These are phyloP conservation scores for Smallanthus sonchifolius DNA, from an alignment of 129 eudicot genomes.

Conservation along the genomic window DNA sequence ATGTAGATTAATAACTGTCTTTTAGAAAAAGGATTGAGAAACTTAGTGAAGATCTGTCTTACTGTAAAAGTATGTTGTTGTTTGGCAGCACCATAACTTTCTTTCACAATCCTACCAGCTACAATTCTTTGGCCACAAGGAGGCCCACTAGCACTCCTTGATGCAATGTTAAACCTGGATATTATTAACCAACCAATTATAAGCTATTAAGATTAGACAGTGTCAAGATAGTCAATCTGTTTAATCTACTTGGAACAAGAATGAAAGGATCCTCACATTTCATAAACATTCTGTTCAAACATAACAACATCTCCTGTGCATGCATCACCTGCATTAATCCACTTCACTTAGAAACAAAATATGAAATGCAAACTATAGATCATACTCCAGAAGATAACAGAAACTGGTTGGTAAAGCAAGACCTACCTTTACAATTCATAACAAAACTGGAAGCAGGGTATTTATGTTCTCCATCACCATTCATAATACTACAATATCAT, in stretches of 20 bases:
- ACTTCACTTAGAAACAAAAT: not conserved
- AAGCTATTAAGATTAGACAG: not conserved
- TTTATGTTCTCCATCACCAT: slow-evolving; percentile 71
- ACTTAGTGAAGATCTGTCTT: not conserved
- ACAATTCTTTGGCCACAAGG: slow-evolving; percentile 75
- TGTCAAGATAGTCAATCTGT: not conserved
- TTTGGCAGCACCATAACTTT: slow-evolving; percentile 95
- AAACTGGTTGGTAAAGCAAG: not conserved
- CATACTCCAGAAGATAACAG: not conserved
- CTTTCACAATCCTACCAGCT: slow-evolving; percentile 88
- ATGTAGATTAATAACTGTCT: too few species aligned
- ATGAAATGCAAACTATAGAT: not conserved
- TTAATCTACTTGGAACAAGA: not conserved
- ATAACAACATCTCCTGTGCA: slow-evolving; percentile 85
- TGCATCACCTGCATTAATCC: slow-evolving; percentile 72
- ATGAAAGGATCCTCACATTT: slow-evolving; percentile 47
- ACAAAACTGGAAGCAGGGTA: slow-evolving; percentile 78
- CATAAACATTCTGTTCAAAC: slow-evolving; percentile 95
- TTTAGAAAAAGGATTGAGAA: not conserved
- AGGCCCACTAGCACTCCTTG: slow-evolving; percentile 79
- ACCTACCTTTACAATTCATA: slow-evolving; percentile 74
- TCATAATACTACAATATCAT: slow-evolving; percentile 39
- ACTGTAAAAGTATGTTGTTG: slow-evolving; percentile 95
- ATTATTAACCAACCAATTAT: not conserved
- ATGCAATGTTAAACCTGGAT: slow-evolving; percentile 70